phyloP scores from a whole-genome alignment of 192 early-diverging fungal species.

The Backusella tarrabulga region DNA sequence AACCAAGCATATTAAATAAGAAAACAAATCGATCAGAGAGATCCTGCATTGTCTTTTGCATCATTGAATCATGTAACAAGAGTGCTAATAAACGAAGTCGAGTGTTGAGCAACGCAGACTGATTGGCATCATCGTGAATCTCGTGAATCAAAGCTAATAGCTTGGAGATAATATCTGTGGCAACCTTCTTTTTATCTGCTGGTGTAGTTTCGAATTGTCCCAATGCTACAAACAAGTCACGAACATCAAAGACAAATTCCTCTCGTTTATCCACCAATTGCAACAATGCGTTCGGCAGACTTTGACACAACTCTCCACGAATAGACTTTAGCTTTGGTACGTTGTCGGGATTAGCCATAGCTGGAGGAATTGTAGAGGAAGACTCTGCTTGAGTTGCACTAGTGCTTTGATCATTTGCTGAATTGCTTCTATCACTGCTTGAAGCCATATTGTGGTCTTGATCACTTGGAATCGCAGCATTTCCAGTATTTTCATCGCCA shows the following conservation, averaged over 20 bases:
- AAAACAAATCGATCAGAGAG: constrained; percentile 22
- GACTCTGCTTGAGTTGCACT: neutral
- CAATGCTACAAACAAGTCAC: constrained; percentile 60
- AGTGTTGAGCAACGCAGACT: neutral
- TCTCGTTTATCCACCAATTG: constrained; percentile 53
- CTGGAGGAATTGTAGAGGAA: neutral
- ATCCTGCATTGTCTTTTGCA: constrained; percentile 46
- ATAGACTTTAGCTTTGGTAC: constrained; percentile 25
- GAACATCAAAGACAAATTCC: constrained; percentile 63
- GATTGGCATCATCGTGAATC: neutral
- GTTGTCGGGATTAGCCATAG: neutral
- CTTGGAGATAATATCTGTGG: neutral
- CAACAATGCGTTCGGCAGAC: constrained; percentile 40
- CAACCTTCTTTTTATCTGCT: neutral
- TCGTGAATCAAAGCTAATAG: neutral
- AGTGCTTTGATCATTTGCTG: constrained; percentile 41
- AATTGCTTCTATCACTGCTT: neutral
- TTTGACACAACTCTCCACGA: constrained; percentile 40
- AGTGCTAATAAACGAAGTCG: constrained; percentile 59
- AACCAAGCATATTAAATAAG: constrained; percentile 20
- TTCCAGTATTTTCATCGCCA: constrained; percentile 30
- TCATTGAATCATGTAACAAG: constrained; percentile 52
- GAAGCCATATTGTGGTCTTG: constrained; percentile 35
- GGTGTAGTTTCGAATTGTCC: constrained; percentile 46
- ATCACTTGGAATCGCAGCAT: constrained; percentile 13